A percentile compares a stretch with the other conserved stretches of the same genome.
Evolutionary conservation across 331 rosid species (phyloP).

Genomic region (Prunus yedoensis): DNA sequence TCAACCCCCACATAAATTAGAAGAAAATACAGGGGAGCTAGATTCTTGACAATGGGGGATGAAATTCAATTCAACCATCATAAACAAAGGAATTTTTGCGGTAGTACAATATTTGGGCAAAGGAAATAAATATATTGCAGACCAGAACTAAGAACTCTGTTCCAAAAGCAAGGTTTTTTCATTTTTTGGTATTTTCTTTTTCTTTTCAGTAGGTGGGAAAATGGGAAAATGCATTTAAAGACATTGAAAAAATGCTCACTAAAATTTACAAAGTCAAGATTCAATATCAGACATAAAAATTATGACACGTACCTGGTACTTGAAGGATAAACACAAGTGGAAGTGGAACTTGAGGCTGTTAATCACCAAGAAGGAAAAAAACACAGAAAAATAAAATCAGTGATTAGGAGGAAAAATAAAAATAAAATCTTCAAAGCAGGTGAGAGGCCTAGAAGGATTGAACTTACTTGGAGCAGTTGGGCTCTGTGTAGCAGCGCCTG

Average conservation of each 20-base stretch:
- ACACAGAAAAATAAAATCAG: constrained; percentile 9
- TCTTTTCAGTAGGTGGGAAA: too few species aligned
- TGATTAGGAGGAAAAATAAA: background rate
- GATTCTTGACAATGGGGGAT: too few species aligned
- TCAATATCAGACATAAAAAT: background rate
- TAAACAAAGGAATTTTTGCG: too few species aligned
- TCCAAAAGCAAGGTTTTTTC: background rate
- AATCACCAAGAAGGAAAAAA: constrained; percentile 23
- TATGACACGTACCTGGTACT: constrained; percentile 51
- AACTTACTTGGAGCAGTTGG: constrained; percentile 53
- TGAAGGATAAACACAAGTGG: constrained; percentile 71
- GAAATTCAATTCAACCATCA: too few species aligned
- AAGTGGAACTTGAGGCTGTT: constrained; percentile 53
- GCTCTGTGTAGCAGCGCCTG: constrained; percentile 50
- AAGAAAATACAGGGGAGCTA: background rate
- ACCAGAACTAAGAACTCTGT: background rate
- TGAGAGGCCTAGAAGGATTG: background rate
- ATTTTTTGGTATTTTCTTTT: too few species aligned
- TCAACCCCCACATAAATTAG: background rate
- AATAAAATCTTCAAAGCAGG: background rate
- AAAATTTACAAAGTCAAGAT: background rate
- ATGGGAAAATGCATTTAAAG: background rate
- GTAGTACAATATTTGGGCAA: background rate
- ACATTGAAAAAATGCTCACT: background rate
- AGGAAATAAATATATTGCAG: too few species aligned